Percentiles rank a stretch among this genome's conserved stretches.
Evolutionary conservation across 208 protist genomes (phyloP).

Genomic region (Wallacemonas collosoma): DNA sequence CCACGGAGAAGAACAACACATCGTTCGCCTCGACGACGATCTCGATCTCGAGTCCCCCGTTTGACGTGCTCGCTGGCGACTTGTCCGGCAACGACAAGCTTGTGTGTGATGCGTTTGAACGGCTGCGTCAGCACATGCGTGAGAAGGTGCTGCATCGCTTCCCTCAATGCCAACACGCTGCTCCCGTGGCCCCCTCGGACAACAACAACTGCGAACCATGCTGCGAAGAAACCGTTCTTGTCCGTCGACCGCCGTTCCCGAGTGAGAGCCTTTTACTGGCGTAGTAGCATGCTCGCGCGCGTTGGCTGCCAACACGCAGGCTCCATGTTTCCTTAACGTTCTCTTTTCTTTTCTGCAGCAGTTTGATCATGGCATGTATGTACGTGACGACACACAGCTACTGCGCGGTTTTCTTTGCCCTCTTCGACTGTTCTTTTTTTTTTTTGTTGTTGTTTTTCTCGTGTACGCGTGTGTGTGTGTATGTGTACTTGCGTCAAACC

Average conservation of each 20-base stretch:
- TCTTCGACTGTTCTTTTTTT: too few relatives aligned
- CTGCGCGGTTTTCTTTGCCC: too few relatives aligned
- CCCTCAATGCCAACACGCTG: not conserved
- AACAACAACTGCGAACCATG: not conserved
- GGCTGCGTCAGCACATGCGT: not conserved
- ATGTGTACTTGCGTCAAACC: too few relatives aligned
- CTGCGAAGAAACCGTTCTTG: constrained; percentile 1
- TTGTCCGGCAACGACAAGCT: not conserved
- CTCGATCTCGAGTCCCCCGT: not conserved
- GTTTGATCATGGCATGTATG: too few relatives aligned
- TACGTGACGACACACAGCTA: too few relatives aligned
- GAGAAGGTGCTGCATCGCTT: not conserved
- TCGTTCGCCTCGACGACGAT: not conserved
- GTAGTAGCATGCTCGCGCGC: too few relatives aligned
- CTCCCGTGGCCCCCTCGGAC: not conserved
- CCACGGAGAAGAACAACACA: not conserved
- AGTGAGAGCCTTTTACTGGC: too few relatives aligned
- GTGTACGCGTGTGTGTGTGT: too few relatives aligned
- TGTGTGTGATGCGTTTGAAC: constrained; percentile 2
- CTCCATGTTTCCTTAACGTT: too few relatives aligned
- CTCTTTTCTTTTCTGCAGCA: too few relatives aligned
- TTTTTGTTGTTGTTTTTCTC: too few relatives aligned
- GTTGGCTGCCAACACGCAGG: too few relatives aligned
- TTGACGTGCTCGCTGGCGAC: constrained; percentile 1
- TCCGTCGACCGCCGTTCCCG: constrained; percentile 6